Conservation (phyloP, 257 asterid genomes). For the Solanum verrucosum region DNA sequence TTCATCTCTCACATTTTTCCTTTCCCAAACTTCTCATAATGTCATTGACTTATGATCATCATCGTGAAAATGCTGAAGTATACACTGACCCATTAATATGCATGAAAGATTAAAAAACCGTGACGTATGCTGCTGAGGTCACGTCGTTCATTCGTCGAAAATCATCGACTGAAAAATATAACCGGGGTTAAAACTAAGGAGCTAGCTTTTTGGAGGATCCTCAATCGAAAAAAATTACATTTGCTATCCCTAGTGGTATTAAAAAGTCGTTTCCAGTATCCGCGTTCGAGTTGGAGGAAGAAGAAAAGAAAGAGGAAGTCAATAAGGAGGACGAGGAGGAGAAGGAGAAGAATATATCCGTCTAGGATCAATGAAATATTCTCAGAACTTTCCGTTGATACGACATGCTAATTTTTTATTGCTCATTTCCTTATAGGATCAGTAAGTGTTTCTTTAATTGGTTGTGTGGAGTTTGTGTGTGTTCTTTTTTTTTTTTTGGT, state of each 20-base stretch:
- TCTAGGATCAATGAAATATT: too few species aligned
- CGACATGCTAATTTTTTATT: too few species aligned
- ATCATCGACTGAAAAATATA: constrained; percentile 48
- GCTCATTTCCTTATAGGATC: too few species aligned
- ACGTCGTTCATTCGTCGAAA: constrained; percentile 23
- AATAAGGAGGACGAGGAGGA: too few species aligned
- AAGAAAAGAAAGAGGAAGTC: too few species aligned
- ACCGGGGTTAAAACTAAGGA: constrained; percentile 73
- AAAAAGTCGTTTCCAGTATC: constrained; percentile 38
- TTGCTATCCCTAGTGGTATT: constrained; percentile 40
- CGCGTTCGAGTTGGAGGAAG: too few species aligned
- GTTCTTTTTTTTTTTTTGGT: too few species aligned
- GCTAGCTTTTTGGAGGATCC: constrained; percentile 36
- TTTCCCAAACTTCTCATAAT: constrained; percentile 3
- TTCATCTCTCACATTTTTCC: not conserved
- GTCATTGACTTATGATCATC: constrained; percentile 29
- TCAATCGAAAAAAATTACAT: constrained; percentile 30
- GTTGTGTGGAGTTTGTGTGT: too few species aligned
- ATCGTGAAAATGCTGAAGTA: constrained; percentile 42
- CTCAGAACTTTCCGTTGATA: too few species aligned
- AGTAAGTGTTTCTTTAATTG: too few species aligned
- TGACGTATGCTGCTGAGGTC: constrained; percentile 47
- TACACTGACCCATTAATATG: constrained; percentile 43
- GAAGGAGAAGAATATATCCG: too few species aligned
- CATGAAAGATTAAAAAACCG: constrained; percentile 41